Conservation (phyloP, 148 eudicot genomes). For the Chenopodium berlandieri region DNA sequence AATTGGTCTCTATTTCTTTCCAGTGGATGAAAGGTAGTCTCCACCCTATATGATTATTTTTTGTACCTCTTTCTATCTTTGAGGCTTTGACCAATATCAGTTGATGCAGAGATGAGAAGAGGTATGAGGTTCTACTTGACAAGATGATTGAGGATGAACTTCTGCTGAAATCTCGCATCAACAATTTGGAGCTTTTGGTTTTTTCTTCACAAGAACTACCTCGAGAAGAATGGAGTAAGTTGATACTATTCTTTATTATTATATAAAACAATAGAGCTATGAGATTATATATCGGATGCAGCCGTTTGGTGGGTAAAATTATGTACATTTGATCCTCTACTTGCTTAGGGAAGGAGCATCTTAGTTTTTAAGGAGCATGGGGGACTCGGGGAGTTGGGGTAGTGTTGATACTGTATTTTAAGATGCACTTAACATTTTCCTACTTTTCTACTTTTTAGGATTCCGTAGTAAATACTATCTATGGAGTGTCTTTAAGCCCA, state of each 20-base stretch:
- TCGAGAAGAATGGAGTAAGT: constrained; percentile 39
- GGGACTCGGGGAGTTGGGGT: not conserved
- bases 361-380: not conserved
- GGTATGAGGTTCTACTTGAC: constrained; percentile 24
- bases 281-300: not conserved
- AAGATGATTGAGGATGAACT: constrained; percentile 25
- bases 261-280: no score
- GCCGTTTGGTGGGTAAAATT: not conserved
- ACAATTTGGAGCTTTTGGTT: constrained; percentile 35
- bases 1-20: constrained; percentile 40
- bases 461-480: constrained; percentile 29
- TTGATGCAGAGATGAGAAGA: constrained; percentile 35
- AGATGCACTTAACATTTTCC: not conserved
- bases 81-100: not conserved
- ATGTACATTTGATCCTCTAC: no score
- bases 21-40: constrained; percentile 31
- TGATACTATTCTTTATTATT: not conserved
- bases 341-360: not conserved
- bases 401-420: not conserved
- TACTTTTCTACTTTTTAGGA: constrained; percentile 25
- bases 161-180: constrained; percentile 26
- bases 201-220: constrained; percentile 38
- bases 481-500: constrained; percentile 33
- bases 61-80: not conserved
- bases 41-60: not conserved